phyloP scores from a whole-genome alignment of 1,284 basidiomycete genomes.

The Trichosporon coremiiforme region DNA sequence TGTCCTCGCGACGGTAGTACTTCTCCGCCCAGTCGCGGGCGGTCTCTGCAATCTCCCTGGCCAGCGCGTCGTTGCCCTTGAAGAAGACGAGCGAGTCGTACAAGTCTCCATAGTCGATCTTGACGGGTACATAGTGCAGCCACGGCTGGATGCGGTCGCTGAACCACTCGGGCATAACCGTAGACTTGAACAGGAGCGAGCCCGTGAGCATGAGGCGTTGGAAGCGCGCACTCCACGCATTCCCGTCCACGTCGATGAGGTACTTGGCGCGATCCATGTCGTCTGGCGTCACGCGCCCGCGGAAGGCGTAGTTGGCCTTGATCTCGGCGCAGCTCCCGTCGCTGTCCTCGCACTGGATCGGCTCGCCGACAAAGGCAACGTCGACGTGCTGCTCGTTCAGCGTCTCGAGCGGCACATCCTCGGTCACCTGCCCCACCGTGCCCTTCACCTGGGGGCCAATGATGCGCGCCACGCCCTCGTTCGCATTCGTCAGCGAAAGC shows the following conservation, averaged over 20 bases:
- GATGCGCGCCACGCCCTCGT: slow-evolving; percentile 19
- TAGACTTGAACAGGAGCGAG: slow-evolving; percentile 51
- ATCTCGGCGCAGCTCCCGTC: slow-evolving; percentile 52
- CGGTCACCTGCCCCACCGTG: slow-evolving; percentile 68
- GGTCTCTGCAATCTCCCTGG: slow-evolving; percentile 52
- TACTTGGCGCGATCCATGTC: slow-evolving; percentile 46
- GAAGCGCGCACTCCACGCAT: slow-evolving; percentile 71
- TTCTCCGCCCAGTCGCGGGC: slow-evolving; percentile 53
- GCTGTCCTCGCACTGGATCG: slow-evolving; percentile 46
- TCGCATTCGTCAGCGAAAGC: slow-evolving; percentile 31
- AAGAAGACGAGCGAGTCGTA: slow-evolving; percentile 53
- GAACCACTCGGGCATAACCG: slow-evolving; percentile 56
- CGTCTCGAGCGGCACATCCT: slow-evolving; percentile 63
- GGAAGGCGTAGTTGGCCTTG: slow-evolving; percentile 38
- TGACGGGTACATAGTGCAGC: slow-evolving; percentile 57
- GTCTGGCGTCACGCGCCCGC: slow-evolving; percentile 34
- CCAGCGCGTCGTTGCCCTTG: slow-evolving; percentile 48
- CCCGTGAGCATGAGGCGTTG: slow-evolving; percentile 49
- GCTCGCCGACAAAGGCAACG: slow-evolving; percentile 45
- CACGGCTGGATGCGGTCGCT: slow-evolving; percentile 57
- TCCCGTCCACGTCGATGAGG: slow-evolving; percentile 61
- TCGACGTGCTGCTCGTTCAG: slow-evolving; percentile 76
- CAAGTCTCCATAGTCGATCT: slow-evolving; percentile 58
- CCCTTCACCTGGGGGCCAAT: slow-evolving; percentile 20
- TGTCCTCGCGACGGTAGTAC: slow-evolving; percentile 53